Conservation (phyloP, 768 basidiomycete genomes). For the Trametes elegans region DNA sequence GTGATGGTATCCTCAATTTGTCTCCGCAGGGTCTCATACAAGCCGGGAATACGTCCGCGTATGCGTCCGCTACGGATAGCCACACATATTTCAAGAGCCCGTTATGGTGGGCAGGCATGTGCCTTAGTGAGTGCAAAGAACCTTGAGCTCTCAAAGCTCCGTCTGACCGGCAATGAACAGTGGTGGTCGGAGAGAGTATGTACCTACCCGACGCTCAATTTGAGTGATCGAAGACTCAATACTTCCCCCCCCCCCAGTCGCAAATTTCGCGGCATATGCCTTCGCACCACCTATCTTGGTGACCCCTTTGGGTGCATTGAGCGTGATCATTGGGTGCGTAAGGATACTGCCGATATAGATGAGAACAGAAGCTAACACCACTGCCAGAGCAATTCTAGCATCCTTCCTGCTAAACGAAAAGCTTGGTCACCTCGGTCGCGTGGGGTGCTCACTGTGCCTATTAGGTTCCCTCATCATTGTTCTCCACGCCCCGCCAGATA, state of each 20-base stretch:
- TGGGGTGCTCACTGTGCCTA: slow-evolving; percentile 81
- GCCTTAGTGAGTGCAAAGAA: slow-evolving; percentile 63
- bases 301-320: slow-evolving; percentile 96
- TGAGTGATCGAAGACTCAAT: too few relatives aligned
- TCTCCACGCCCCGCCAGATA: slow-evolving; percentile 95
- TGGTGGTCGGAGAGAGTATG: slow-evolving; percentile 88
- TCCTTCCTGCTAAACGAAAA: slow-evolving; percentile 92
- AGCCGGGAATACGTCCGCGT: slow-evolving; percentile 57
- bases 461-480: slow-evolving; percentile 93
- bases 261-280: slow-evolving; percentile 94
- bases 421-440: slow-evolving; percentile 87
- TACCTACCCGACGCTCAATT: neutral
- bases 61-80: slow-evolving; percentile 70
- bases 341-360: neutral
- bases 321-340: slow-evolving; percentile 93
- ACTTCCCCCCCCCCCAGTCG: slow-evolving; percentile 49
- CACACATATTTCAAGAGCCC: slow-evolving; percentile 85
- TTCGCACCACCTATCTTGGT: slow-evolving; percentile 98
- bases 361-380: neutral
- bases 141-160: neutral
- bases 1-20: neutral
- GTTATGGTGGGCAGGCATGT: slow-evolving; percentile 97
- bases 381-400: slow-evolving; percentile 81
- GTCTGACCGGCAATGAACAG: slow-evolving; percentile 40
- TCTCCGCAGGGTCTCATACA: slow-evolving; percentile 81